Percentiles rank a stretch among this genome's conserved stretches.
Evolutionary conservation across 148 eudicot genomes (phyloP).

Genomic region (Persicaria maculosa): DNA sequence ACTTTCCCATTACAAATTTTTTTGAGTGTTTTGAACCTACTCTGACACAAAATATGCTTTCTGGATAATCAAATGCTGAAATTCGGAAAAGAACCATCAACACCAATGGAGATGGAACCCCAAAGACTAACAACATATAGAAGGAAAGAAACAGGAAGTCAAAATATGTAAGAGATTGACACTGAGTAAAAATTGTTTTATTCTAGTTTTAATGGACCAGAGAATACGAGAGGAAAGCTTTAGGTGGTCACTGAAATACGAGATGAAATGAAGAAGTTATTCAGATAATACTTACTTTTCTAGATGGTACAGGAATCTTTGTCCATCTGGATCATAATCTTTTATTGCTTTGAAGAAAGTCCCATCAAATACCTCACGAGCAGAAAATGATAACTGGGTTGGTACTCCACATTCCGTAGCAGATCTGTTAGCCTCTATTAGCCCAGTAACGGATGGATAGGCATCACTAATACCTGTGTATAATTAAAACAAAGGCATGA

Average conservation of each 20-base stretch:
- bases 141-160: too few relatives aligned
- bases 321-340: constrained; percentile 88
- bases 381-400: constrained; percentile 81
- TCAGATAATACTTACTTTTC: constrained; percentile 45
- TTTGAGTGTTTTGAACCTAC: neutral
- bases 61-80: neutral
- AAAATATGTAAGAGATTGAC: neutral
- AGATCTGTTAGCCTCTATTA: constrained; percentile 45
- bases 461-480: constrained; percentile 47
- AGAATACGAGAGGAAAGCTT: too few relatives aligned
- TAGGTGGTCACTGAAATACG: too few relatives aligned
- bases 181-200: neutral
- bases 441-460: constrained; percentile 55
- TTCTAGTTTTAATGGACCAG: neutral
- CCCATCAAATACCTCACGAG: constrained; percentile 85
- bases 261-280: constrained; percentile 1
- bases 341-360: constrained; percentile 81
- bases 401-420: constrained; percentile 73
- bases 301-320: constrained; percentile 59
- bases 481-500: constrained; percentile 9
- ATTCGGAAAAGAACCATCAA: neutral
- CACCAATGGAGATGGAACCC: neutral
- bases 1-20: neutral
- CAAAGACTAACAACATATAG: neutral
- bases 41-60: neutral